phyloP scores from a whole-genome alignment of 208 protist genomes.

The Balamuthia mandrillaris region DNA sequence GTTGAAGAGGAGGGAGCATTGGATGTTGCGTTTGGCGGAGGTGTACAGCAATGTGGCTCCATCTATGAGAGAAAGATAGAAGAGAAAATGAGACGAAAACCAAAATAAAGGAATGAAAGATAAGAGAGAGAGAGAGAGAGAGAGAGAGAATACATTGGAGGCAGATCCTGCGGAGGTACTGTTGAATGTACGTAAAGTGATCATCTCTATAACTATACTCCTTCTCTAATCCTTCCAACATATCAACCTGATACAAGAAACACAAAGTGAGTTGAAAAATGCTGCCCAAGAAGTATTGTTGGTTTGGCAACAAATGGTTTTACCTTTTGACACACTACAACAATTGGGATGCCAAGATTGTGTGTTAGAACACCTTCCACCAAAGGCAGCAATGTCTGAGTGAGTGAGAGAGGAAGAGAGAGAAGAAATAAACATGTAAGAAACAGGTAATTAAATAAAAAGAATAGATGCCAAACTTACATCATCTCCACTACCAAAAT shows the following conservation, averaged over 20 bases:
- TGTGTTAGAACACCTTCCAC: too few species aligned
- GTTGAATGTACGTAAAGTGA: conserved; percentile 58
- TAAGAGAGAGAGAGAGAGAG: too few species aligned
- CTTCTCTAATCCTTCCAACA: conserved; percentile 47
- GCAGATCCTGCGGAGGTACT: conserved; percentile 54
- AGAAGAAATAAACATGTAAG: too few species aligned
- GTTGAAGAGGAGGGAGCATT: conserved; percentile 41
- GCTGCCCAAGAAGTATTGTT: background rate
- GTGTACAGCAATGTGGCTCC: conserved; percentile 54
- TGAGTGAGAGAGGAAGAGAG: too few species aligned
- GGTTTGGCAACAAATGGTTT: background rate
- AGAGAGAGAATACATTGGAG: conserved; percentile 35
- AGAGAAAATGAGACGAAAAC: background rate
- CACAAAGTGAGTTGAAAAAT: background rate
- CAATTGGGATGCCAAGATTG: conserved; percentile 3
- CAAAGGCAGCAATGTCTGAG: too few species aligned
- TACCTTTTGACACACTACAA: conserved; percentile 28
- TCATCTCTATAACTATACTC: conserved; percentile 58
- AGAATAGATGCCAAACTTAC: too few species aligned
- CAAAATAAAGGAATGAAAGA: background rate
- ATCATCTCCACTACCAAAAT: too few species aligned
- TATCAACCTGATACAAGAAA: conserved; percentile 29
- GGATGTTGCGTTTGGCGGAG: conserved; percentile 53
- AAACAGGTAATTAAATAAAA: too few species aligned
- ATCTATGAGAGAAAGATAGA: conserved; percentile 14